A percentile compares a stretch with the other conserved stretches of the same genome.
These are phyloP conservation scores for Aspergillus caelatus DNA, from an alignment of 2,329 filamentous ascomycete genomes.

Conservation along the genomic window DNA sequence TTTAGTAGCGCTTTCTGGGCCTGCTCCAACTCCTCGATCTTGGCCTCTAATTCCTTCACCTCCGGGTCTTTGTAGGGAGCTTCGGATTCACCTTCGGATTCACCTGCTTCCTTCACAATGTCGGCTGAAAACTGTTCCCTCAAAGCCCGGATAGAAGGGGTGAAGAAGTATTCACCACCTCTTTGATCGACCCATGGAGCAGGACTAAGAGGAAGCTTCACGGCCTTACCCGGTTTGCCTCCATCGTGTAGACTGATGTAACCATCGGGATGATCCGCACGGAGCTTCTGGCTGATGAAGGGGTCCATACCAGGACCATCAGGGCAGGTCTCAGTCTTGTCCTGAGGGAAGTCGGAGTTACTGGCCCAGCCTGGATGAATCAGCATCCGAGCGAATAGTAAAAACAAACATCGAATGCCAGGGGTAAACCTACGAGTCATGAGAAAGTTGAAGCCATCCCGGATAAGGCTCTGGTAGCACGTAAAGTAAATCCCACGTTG, in stretches of 20 bases:
- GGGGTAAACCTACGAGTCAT: background rate
- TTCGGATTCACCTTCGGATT: background rate
- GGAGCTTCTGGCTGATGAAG: conserved; percentile 22
- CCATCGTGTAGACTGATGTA: conserved; percentile 23
- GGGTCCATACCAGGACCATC: conserved; percentile 25
- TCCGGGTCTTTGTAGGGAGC: background rate
- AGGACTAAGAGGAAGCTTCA: conserved; percentile 26
- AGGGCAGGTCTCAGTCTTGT: conserved; percentile 11
- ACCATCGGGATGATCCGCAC: conserved; percentile 15
- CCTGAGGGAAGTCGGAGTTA: conserved; percentile 21
- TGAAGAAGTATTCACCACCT: conserved; percentile 53
- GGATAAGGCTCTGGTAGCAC: conserved; percentile 50
- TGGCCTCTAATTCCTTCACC: background rate
- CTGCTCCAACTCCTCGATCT: background rate
- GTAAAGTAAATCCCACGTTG: conserved; percentile 51
- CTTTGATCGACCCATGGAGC: conserved; percentile 43
- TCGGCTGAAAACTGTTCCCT: background rate
- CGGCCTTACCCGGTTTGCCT: conserved; percentile 11
- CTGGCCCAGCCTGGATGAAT: conserved; percentile 26
- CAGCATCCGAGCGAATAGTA: background rate
- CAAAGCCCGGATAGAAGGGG: conserved; percentile 40
- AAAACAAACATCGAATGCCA: accelerated
- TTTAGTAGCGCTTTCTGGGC: background rate
- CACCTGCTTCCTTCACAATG: background rate
- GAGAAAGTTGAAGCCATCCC: conserved; percentile 32